A percentile compares a stretch with the other conserved stretches of the same genome.
Evolutionary conservation across 1,284 basidiomycete genomes (phyloP).

Genomic region (Lentinus polychrous): DNA sequence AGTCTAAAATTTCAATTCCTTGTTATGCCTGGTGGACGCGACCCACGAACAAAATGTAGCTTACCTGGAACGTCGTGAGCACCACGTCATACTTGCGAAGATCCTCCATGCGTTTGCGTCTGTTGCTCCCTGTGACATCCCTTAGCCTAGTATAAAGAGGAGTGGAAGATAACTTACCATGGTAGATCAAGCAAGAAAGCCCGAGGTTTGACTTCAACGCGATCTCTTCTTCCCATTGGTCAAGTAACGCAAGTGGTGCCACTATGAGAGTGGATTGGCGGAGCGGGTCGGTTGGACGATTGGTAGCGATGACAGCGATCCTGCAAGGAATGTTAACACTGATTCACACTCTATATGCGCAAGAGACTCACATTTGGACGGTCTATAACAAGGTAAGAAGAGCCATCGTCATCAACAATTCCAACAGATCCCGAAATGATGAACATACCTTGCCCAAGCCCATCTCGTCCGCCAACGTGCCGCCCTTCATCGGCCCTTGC

Average conservation of each 20-base stretch:
- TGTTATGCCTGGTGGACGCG: too few relatives aligned
- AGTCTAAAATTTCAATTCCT: slow-evolving; percentile 29
- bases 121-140: slow-evolving; percentile 21
- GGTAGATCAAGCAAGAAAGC: slow-evolving; percentile 46
- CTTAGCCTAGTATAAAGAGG: neutral
- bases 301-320: slow-evolving; percentile 42
- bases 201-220: slow-evolving; percentile 43
- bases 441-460: slow-evolving; percentile 45
- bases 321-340: slow-evolving; percentile 18
- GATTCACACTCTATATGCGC: neutral
- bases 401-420: neutral
- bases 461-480: slow-evolving; percentile 77
- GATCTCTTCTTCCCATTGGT: slow-evolving; percentile 55
- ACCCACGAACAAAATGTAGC: slow-evolving; percentile 10
- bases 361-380: slow-evolving; percentile 34
- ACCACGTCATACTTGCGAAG: slow-evolving; percentile 47
- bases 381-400: slow-evolving; percentile 25
- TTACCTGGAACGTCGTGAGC: slow-evolving; percentile 48
- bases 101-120: slow-evolving; percentile 34
- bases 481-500: slow-evolving; percentile 37
- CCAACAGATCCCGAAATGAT: neutral
- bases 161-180: slow-evolving; percentile 30
- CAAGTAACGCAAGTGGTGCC: slow-evolving; percentile 46
- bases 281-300: slow-evolving; percentile 33
- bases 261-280: slow-evolving; percentile 51